Base-by-base conservation (phyloP, 208 protist genomes). In the Lotmaria passim region DNA sequence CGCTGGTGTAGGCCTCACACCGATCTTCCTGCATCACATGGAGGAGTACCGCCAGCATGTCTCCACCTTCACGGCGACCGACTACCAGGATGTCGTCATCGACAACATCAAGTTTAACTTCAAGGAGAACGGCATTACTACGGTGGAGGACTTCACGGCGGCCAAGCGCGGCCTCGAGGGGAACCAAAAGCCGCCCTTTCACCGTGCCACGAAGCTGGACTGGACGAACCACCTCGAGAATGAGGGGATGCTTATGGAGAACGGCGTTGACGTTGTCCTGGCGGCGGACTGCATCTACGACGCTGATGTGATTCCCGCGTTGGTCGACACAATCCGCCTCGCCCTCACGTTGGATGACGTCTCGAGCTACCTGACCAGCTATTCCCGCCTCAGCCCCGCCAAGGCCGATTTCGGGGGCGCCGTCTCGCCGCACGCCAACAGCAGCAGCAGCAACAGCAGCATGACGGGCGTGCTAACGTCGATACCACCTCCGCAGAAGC, bases 231-330 rank as follows among this genome's bases (percentile, higher is more conserved):
- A 75, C 24, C 72, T 68, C 10, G 46, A 67, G 26, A 86, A 82
- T 33, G 63, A 75, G 48, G 51, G 60, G 19, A 64, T 84, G 34
- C 36, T 95, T 30, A 56, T 69, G 34, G 68, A 81, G 21, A 83
- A 76, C 74, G 53, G 53, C n/a, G 76, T 72, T 30, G 82, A 93
- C 56, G 61, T 95, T 12, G 69, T 86, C 28, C 63, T 95, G 19
- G 87, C 86, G 7, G 87, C 90, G 11, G 90, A 95, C 76, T 93
- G 87, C 65, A 83, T 95, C 58, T 95, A 95, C 70, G 90, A 93
- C 28, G 81, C 83, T 7, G 59, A 76, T 31, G 72, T 82, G 30
- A 89, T 95, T 50, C 73, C 76, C 24, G 74, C 59, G 28, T 53
- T 95, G 44, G 87, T 91, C 3, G 50, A 47, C 28, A 90, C 83